Percentiles rank a stretch among this genome's conserved stretches.
phyloP scores from a whole-genome alignment of 1,284 basidiomycete species.

The Pseudozyma sp. region DNA sequence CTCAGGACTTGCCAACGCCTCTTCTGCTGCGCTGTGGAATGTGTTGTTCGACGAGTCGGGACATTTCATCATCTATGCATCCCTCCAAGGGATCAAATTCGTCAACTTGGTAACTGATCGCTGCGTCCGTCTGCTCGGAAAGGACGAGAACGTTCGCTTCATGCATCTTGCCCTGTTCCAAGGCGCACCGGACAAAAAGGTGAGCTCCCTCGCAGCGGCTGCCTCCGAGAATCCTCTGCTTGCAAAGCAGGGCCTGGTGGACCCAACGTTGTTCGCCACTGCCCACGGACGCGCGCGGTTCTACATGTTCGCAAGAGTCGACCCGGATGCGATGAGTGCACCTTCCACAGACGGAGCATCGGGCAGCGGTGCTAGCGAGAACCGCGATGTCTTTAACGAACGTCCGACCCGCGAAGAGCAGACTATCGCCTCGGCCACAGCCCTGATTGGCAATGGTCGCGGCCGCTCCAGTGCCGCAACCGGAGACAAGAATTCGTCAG shows the following conservation, averaged over 20 bases:
- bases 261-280: conserved; percentile 92
- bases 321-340: conserved; percentile 71
- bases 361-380: conserved; percentile 75
- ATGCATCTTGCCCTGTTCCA: conserved; percentile 90
- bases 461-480: conserved; percentile 6
- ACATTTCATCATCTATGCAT: conserved; percentile 90
- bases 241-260: conserved; percentile 76
- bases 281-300: conserved; percentile 94
- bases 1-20: conserved; percentile 70
- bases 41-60: conserved; percentile 97
- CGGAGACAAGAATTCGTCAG: not conserved
- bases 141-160: conserved; percentile 93
- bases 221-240: conserved; percentile 95
- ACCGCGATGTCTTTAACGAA: conserved; percentile 98
- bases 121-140: conserved; percentile 88
- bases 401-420: conserved; percentile 95
- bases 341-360: conserved; percentile 71
- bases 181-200: conserved; percentile 86
- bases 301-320: conserved; percentile 93
- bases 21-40: conserved; percentile 68
- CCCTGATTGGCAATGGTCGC: conserved; percentile 61
- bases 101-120: conserved; percentile 94
- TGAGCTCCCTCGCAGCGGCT: conserved; percentile 84
- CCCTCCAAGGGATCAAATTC: conserved; percentile 94
- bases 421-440: conserved; percentile 81